These are phyloP conservation scores for Microbotryum violaceum DNA, from an alignment of 1,284 basidiomycete species.

Conservation along the genomic window DNA sequence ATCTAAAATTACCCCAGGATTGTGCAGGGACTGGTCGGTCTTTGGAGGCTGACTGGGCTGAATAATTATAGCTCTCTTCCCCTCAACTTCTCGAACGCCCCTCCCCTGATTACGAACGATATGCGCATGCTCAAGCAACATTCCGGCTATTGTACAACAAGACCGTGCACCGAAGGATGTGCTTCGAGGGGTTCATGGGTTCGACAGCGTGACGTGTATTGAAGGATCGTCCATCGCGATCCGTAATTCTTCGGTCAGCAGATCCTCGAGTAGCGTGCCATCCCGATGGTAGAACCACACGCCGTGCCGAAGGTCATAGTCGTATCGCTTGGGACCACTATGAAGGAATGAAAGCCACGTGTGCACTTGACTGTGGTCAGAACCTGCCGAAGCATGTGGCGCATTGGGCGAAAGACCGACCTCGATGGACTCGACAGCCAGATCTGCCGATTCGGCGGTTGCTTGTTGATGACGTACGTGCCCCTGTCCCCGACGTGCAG, in stretches of 20 bases:
- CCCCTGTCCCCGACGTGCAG: conserved; percentile 71
- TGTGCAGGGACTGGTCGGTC: too few species aligned
- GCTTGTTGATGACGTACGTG: conserved; percentile 99
- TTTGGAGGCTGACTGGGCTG: too few species aligned
- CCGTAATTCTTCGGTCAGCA: conserved; percentile 62
- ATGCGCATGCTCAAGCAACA: too few species aligned
- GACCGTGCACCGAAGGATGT: too few species aligned
- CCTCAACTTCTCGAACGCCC: too few species aligned
- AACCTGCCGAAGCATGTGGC: neutral
- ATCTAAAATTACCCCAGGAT: too few species aligned
- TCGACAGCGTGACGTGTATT: too few species aligned
- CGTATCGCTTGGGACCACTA: conserved; percentile 84
- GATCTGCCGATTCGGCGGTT: conserved; percentile 97
- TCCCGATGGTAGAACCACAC: conserved; percentile 72
- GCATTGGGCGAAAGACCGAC: neutral
- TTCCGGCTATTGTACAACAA: too few species aligned
- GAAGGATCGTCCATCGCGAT: conserved; percentile 29
- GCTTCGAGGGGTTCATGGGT: too few species aligned
- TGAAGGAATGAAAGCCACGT: neutral
- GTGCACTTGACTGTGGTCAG: neutral
- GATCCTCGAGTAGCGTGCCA: conserved; percentile 52
- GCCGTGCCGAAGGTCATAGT: conserved; percentile 53
- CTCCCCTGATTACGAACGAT: too few species aligned
- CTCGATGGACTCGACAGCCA: conserved; percentile 80
- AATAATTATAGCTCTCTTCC: too few species aligned